Evolutionary conservation across 164 flowering plant species (phyloP).

Genomic region (Warburgia ugandensis): DNA sequence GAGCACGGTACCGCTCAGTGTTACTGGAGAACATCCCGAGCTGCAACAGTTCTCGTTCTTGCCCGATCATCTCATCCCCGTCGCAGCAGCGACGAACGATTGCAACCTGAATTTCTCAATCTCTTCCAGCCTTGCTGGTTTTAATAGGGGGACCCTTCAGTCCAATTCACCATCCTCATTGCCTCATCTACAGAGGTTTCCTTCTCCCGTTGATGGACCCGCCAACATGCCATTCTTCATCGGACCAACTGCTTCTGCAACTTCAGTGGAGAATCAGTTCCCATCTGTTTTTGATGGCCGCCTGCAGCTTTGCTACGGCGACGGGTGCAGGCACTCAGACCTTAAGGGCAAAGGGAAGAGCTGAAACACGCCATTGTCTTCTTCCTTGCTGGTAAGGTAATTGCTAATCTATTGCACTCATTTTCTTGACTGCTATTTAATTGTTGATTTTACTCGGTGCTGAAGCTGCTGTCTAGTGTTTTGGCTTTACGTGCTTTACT

Average conservation of each 20-base stretch:
- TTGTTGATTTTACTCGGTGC: neutral
- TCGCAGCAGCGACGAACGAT: constrained; percentile 9
- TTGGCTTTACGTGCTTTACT: too few species aligned
- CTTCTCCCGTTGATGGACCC: constrained; percentile 37
- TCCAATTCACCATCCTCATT: constrained; percentile 73
- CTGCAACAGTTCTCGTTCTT: constrained; percentile 56
- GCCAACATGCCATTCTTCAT: constrained; percentile 49
- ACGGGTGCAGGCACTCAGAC: constrained; percentile 48
- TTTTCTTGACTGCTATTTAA: neutral
- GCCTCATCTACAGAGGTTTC: constrained; percentile 74
- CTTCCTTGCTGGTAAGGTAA: constrained; percentile 4
- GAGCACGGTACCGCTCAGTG: constrained; percentile 6
- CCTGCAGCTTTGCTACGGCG: constrained; percentile 68
- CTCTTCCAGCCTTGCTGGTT: constrained; percentile 57
- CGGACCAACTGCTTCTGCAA: constrained; percentile 29
- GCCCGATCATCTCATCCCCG: constrained; percentile 46
- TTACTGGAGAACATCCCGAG: constrained; percentile 30
- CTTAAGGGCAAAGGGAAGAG: constrained; percentile 75
- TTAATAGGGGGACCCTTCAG: constrained; percentile 99
- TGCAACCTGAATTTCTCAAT: constrained; percentile 69
- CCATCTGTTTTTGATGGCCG: constrained; percentile 60
- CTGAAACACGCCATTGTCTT: constrained; percentile 13
- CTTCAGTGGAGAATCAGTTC: constrained; percentile 51
- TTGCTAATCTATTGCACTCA: neutral
- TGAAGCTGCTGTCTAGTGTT: too few species aligned